Evolutionary conservation across 352 stramenopile genomes (phyloP), one percentile per base, ranked within the genome.

Genomic region (Elongisporangium anandrum): DNA sequence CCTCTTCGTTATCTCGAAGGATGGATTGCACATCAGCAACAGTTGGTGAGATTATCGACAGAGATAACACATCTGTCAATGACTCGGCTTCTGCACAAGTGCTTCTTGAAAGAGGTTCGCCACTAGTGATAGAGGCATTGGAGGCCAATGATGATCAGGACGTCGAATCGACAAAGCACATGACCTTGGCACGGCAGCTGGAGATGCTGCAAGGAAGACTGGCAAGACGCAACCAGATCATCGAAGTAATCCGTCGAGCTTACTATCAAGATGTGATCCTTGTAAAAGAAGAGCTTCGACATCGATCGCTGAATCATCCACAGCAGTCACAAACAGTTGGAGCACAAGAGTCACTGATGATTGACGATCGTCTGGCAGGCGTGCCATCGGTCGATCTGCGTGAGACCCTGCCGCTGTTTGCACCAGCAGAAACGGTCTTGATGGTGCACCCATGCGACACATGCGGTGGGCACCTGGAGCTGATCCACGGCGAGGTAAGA

Each of bases 191-290:
- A 26, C 63, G 77, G 34, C 73, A 89, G 50, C 54, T 92, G 23
- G 78, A 88, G 57, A 89, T 90, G 73, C 56, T 90, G 41, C 77
- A 77, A 19, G 78, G 83, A 10, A 87, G 84, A 49, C 72, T 90
- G 20, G 73, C 80, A 22, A 74, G 83, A 1, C 80, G 80, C 41
- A 92, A 92, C 59, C 77, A 84, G 52, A 66, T 92, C 57, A 69
- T 92, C 20, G 83, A 92, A 38, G 72, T 89, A 34, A 83, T 92
- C 55, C 79, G 85, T 1, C 73, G 75, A 13, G 82, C 83, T 2
- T 94, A 94, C 63, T 91, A 92, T 60, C 81, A 87, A 54, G 83
- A 92, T 63, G 75, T 94, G 22, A 79, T 94, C 58, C 58, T 89
- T n/a, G 72, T 94, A 49, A 94, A 94, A 57, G 85, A 94, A 47